Base-by-base conservation (phyloP, 805 yeast species). In the Blastobotrys chiropterorum region DNA sequence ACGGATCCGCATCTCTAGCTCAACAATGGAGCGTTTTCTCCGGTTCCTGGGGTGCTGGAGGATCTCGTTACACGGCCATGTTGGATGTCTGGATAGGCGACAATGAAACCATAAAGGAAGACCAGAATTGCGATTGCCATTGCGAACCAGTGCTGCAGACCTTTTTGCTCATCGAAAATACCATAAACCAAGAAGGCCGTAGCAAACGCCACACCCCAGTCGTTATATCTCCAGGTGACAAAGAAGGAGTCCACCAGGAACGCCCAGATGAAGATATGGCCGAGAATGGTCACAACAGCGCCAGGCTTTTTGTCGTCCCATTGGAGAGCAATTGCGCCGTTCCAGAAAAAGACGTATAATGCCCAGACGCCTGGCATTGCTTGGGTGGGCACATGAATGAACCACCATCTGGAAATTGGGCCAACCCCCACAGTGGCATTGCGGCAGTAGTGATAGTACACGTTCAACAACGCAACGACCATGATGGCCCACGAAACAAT, bases 321-420 rank as follows among this genome's bases (percentile, higher is more conserved):
- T 21, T 72, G 65, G 59, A 78, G 76, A 51, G 77, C 77, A 26
- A 83, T 84, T 1, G 95, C 90, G 45, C 95, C 95, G 63, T 85
- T 85, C 95, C 95, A 88, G 72, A 86, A 85, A 39, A 87, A 64
- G 20, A 82, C 83, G 62, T 81, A 85, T 53, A 85, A 64, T 38
- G 83, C 68, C 95, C 95, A 88, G 31, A 85, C 74, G 51, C 85
- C 66, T 13, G 96, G 95, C 60, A 86, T 59, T 0, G 90, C 87
- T 7, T 81, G 76, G 13, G 76, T 75, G 14, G 92, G 77, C 58
- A 82, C 68, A 67, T 88, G 95, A 48, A 85, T 71, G 39, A 80
- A 67, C 30, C 81, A 56, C 78, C 83, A 82, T 54, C 72, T 74
- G 50, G 69, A 55, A 47, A 80, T 58, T 7, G 82, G 81, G 51